A percentile compares a stretch with the other conserved stretches of the same genome.
These are phyloP conservation scores for Podaxis carcinomalis DNA, from an alignment of 768 basidiomycete genomes.

Conservation along the genomic window DNA sequence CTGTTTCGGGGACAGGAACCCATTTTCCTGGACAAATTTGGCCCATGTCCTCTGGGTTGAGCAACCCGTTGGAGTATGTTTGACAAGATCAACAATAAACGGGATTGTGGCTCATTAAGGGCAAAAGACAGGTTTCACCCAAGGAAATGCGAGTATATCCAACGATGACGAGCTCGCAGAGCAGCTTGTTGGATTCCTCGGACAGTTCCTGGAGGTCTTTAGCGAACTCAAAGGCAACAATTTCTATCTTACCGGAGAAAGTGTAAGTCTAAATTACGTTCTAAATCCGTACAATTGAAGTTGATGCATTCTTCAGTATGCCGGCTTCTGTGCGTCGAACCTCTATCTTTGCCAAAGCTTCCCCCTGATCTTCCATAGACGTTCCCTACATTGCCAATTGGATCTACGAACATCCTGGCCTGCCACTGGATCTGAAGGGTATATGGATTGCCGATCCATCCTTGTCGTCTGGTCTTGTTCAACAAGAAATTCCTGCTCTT, in stretches of 20 bases:
- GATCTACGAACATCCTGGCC: slow-evolving; percentile 56
- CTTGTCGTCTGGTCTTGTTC: slow-evolving; percentile 59
- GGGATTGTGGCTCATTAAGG: slow-evolving; percentile 23
- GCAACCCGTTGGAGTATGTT: slow-evolving; percentile 78
- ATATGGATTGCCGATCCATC: slow-evolving; percentile 70
- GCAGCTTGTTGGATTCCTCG: slow-evolving; percentile 56
- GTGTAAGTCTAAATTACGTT: slow-evolving; percentile 41
- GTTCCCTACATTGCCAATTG: slow-evolving; percentile 72
- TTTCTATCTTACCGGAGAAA: slow-evolving; percentile 68
- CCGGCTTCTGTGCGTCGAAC: slow-evolving; percentile 57
- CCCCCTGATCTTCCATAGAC: slow-evolving; percentile 33
- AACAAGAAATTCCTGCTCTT: slow-evolving; percentile 67
- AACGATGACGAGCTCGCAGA: slow-evolving; percentile 47
- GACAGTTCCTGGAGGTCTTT: slow-evolving; percentile 76
- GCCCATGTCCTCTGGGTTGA: slow-evolving; percentile 76
- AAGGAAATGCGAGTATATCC: slow-evolving; percentile 59
- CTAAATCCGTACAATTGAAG: slow-evolving; percentile 30
- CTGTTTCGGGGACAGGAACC: slow-evolving; percentile 32
- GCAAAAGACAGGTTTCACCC: slow-evolving; percentile 59
- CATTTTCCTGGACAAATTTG: slow-evolving; percentile 76
- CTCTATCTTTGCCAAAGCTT: slow-evolving; percentile 28
- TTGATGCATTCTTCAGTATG: slow-evolving; percentile 47
- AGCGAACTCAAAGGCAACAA: slow-evolving; percentile 70
- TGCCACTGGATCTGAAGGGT: slow-evolving; percentile 61
- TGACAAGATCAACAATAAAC: slow-evolving; percentile 57